Percentiles rank a stretch among this genome's conserved stretches.
phyloP scores from a whole-genome alignment of 1,284 basidiomycete species.

The Moesziomyces globuligerus region DNA sequence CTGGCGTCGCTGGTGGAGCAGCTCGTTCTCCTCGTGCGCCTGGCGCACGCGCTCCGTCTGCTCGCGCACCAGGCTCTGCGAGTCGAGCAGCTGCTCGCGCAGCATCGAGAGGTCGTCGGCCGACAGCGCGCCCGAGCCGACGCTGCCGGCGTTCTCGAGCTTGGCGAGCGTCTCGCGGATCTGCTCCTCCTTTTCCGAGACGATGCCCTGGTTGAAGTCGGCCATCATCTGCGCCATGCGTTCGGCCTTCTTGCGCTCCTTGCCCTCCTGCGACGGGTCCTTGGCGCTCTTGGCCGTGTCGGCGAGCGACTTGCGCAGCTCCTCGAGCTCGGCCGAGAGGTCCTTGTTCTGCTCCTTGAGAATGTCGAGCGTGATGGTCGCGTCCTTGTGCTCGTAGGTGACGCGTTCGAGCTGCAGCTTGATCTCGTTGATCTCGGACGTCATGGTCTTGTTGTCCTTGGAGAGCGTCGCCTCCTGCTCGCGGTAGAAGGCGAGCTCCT shows the following conservation, averaged over 20 bases:
- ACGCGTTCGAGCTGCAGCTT: conserved; percentile 89
- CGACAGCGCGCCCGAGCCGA: conserved; percentile 66
- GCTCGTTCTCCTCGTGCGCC: conserved; percentile 90
- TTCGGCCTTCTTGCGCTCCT: conserved; percentile 98
- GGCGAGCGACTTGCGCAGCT: conserved; percentile 71
- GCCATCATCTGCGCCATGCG: conserved; percentile 99
- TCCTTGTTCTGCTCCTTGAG: conserved; percentile 95
- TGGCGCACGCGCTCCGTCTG: conserved; percentile 88
- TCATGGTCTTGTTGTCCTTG: conserved; percentile 58
- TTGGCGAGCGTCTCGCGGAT: conserved; percentile 83
- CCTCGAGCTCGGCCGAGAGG: conserved; percentile 86
- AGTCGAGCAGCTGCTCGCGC: conserved; percentile 86
- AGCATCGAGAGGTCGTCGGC: conserved; percentile 82
- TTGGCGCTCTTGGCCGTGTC: conserved; percentile 45
- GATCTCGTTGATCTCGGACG: conserved; percentile 82
- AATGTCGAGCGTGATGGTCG: conserved; percentile 91
- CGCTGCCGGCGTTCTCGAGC: conserved; percentile 72
- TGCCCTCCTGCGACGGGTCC: conserved; percentile 81
- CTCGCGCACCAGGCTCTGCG: conserved; percentile 84
- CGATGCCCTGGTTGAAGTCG: conserved; percentile 81
- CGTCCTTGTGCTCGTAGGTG: conserved; percentile 95
- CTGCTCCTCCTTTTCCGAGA: conserved; percentile 93
- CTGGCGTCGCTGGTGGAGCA: conserved; percentile 81
- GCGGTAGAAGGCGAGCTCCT: conserved; percentile 86
- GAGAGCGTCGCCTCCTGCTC: conserved; percentile 73